phyloP scores from a whole-genome alignment of 179 eudicot species.

The Beta macrorhiza region DNA sequence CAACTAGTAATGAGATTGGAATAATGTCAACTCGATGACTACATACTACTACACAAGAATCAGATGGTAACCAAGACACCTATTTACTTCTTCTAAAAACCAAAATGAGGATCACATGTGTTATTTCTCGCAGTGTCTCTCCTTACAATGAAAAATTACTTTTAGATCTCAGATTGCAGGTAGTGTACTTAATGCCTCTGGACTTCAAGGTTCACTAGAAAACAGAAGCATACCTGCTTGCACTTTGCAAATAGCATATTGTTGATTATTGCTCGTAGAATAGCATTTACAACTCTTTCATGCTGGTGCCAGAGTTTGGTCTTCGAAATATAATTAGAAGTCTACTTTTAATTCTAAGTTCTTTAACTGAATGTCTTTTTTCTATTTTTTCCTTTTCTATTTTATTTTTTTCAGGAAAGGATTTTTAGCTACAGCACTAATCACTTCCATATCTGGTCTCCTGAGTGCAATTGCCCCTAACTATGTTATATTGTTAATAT shows the following conservation, averaged over 20 bases:
- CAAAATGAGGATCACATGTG: background rate
- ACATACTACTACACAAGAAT: background rate
- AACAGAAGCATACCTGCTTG: background rate
- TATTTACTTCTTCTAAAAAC: too few species aligned
- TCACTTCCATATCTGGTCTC: conserved; percentile 50
- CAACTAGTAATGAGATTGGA: too few species aligned
- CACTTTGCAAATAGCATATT: background rate
- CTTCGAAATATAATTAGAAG: background rate
- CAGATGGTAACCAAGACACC: background rate
- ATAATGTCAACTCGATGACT: too few species aligned
- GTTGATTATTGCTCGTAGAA: background rate
- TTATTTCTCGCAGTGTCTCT: background rate
- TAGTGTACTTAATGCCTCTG: background rate
- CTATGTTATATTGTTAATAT: conserved; percentile 41
- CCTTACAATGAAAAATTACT: too few species aligned
- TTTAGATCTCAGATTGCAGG: background rate
- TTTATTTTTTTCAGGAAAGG: conserved; percentile 47
- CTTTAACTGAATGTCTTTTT: background rate
- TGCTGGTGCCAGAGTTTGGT: background rate
- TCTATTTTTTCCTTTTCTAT: background rate
- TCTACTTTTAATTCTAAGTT: background rate
- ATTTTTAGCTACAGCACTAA: conserved; percentile 45
- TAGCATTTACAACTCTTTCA: background rate
- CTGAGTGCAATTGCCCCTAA: conserved; percentile 68
- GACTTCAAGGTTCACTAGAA: background rate